phyloP scores from a whole-genome alignment of 2,329 filamentous ascomycete species.

The Cercospora beticola region DNA sequence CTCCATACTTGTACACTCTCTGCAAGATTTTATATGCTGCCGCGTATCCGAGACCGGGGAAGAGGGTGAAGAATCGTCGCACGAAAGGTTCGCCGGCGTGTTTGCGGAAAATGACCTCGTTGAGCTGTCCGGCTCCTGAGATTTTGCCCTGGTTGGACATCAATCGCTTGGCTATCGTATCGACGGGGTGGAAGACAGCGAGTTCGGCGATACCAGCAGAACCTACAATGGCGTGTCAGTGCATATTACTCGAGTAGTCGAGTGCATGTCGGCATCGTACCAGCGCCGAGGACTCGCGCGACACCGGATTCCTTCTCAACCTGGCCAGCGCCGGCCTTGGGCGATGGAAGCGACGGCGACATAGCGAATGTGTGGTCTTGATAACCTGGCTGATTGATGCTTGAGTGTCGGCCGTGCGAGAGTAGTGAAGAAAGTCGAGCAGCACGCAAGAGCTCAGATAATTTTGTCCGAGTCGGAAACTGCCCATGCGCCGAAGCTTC shows the following conservation, averaged over 20 bases:
- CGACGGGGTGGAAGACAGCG: constrained; percentile 90
- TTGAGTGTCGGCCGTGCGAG: not conserved
- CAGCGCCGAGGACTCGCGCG: constrained; percentile 87
- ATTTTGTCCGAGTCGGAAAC: not conserved
- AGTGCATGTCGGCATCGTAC: constrained; percentile 50
- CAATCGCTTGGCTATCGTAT: constrained; percentile 96
- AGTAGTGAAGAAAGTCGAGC: not conserved
- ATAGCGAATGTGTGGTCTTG: constrained; percentile 17
- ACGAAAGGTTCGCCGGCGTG: constrained; percentile 69
- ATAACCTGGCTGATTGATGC: not conserved
- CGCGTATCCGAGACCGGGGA: constrained; percentile 94
- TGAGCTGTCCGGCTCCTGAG: constrained; percentile 64
- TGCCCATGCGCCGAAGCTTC: not conserved
- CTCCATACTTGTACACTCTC: constrained; percentile 97
- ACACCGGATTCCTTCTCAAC: constrained; percentile 83
- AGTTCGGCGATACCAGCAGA: constrained; percentile 91
- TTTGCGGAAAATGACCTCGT: constrained; percentile 91
- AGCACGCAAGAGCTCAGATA: not conserved
- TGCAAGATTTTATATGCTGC: constrained; percentile 98
- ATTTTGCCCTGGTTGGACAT: constrained; percentile 95
- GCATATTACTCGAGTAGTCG: not conserved
- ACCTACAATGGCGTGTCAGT: constrained; percentile 53
- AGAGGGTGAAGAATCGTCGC: constrained; percentile 88
- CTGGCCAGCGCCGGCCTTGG: constrained; percentile 36
- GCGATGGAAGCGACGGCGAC: constrained; percentile 32